A percentile compares a stretch with the other conserved stretches of the same genome.
Evolutionary conservation across 2,329 filamentous ascomycete genomes (phyloP).

Genomic region (Rutstroemia sp.): DNA sequence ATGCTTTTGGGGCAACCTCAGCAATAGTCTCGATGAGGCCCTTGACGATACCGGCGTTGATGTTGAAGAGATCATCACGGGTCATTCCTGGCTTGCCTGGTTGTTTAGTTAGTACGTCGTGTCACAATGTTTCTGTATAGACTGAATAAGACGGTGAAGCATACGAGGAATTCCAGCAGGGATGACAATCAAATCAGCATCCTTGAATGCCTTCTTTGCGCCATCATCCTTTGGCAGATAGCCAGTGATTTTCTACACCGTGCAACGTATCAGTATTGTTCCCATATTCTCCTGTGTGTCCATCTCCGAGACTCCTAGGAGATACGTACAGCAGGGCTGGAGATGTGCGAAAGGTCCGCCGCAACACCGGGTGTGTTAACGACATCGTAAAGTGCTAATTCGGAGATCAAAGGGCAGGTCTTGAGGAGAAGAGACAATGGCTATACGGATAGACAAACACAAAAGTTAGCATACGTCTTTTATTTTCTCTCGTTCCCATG

Average conservation of each 20-base stretch:
- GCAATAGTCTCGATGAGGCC: constrained; percentile 95
- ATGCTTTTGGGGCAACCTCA: constrained; percentile 81
- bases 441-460: constrained; percentile 33
- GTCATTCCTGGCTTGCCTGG: constrained; percentile 79
- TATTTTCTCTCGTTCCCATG: neutral
- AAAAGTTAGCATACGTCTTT: neutral
- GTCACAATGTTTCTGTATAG: too few species aligned
- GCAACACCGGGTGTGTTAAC: constrained; percentile 66
- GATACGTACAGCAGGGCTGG: constrained; percentile 37
- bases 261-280: neutral
- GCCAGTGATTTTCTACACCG: constrained; percentile 77
- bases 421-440: constrained; percentile 96
- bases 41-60: constrained; percentile 98
- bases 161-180: constrained; percentile 88
- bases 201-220: constrained; percentile 74
- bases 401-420: constrained; percentile 69
- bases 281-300: neutral
- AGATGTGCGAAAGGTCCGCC: constrained; percentile 97
- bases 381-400: constrained; percentile 98
- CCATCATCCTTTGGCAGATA: constrained; percentile 72
- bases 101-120: neutral
- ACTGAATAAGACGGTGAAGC: neutral
- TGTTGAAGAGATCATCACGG: constrained; percentile 99
- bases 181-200: constrained; percentile 90
- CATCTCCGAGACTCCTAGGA: neutral